Percentiles rank a stretch among this genome's conserved stretches.
These are phyloP conservation scores for Lecanosticta acicola DNA, from an alignment of 2,329 filamentous ascomycete genomes.

Conservation along the genomic window DNA sequence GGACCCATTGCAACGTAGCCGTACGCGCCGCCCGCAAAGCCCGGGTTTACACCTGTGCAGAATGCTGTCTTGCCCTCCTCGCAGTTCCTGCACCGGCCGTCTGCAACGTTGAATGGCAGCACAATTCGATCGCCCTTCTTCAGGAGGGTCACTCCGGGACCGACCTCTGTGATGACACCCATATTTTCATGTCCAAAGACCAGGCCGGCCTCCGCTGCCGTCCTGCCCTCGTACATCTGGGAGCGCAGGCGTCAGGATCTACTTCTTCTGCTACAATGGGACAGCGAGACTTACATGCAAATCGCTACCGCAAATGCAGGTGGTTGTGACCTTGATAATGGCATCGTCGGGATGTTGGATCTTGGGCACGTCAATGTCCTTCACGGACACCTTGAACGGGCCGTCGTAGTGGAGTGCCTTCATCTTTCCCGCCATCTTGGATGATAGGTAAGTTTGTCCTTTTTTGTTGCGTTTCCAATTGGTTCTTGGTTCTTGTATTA, in stretches of 20 bases:
- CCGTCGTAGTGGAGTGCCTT: conserved; percentile 57
- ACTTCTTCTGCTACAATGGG: conserved; percentile 39
- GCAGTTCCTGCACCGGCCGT: conserved; percentile 58
- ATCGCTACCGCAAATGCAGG: conserved; percentile 38
- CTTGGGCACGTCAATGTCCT: conserved; percentile 53
- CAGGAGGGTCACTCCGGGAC: conserved; percentile 54
- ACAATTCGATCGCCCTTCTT: conserved; percentile 60
- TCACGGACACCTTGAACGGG: conserved; percentile 51
- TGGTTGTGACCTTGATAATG: conserved; percentile 61
- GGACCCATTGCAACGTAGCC: conserved; percentile 53
- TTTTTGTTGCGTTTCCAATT: conserved; percentile 63
- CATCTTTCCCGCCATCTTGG: conserved; percentile 38
- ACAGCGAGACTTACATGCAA: conserved; percentile 41
- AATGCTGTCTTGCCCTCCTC: conserved; percentile 61
- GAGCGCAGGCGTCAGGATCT: conserved; percentile 24
- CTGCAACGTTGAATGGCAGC: conserved; percentile 61
- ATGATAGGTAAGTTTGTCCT: conserved; percentile 1
- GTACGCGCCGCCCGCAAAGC: conserved; percentile 32
- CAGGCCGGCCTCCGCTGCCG: conserved; percentile 56
- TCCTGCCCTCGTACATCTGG: conserved; percentile 61
- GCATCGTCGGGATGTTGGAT: conserved; percentile 60
- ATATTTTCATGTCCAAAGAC: conserved; percentile 53
- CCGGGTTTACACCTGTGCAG: conserved; percentile 48
- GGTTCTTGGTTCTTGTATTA: conserved; percentile 4
- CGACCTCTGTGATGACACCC: conserved; percentile 43